Base-by-base conservation (phyloP, 441 rosid species). In the Euphorbia schlechtendalii region DNA sequence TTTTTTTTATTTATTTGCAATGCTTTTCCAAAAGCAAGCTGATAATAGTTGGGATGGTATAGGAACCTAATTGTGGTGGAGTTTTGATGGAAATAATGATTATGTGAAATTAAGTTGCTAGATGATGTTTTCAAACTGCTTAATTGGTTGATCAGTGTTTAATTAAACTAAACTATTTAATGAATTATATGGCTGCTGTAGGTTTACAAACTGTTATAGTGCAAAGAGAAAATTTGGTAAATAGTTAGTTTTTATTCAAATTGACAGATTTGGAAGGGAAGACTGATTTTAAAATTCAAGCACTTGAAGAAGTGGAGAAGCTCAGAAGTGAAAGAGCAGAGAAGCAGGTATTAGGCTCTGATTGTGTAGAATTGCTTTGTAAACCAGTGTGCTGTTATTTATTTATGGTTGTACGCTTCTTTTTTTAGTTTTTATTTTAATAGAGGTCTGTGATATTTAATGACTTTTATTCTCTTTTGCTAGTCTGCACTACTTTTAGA, bases 401-500 rank as follows among this genome's bases (percentile, higher is more conserved):
- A 18, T 41, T 9, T 41, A 20, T 21, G 65, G 56, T 66, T 66
- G 63, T 64, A n/a, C 46, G 40, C 25, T n/a, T 27, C 53, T 34
- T 9, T 27, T n/a, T n/a, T n/a, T n/a, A n/a, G n/a, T 20, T 63
- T 54, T 38, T 30, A 22, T n/a, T 20, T 1, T 36, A 21, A 48
- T 65, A 51, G 54, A 27, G 38, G 43, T 57, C 9, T 18, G 24
- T 51, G 6, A 20, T 24, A 27, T 38, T 67, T 28, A 64, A 43
- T 67, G 52, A 69, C 52, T 69, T 18, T 69, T 59, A 32, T 13
- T 9, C 46, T 65, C 52, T 70, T 73, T 46, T 72, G 66, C 64
- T 81, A 94, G 99, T 87, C 99, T 52, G 83, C 79, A 78, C 84
- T 94, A 60, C 98, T 94, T 65, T 77, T 94, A 86, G 99, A 91